These are phyloP conservation scores for Cyphellophora europaea DNA, from an alignment of 2,329 filamentous ascomycete species.

Conservation along the genomic window DNA sequence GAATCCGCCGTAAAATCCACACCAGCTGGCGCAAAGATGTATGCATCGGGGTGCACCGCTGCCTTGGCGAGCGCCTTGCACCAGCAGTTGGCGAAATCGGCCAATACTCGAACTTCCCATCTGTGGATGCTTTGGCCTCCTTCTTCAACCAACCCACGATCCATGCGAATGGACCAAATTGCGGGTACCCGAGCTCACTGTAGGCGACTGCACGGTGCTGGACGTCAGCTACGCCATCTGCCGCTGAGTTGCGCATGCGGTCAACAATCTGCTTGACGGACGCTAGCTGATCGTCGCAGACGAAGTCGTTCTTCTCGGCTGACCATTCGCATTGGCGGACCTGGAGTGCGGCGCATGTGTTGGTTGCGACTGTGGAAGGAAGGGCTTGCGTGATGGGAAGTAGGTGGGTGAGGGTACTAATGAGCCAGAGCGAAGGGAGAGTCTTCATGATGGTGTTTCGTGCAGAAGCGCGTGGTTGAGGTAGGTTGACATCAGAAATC, in stretches of 20 bases:
- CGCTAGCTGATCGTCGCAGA: background rate
- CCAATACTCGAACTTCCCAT: background rate
- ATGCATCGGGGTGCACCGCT: constrained; percentile 1
- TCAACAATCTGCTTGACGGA: background rate
- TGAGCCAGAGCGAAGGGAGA: too few relatives aligned
- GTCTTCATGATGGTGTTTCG: too few relatives aligned
- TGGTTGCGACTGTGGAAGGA: too few relatives aligned
- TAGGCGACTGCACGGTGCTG: background rate
- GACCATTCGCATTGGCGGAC: too few relatives aligned
- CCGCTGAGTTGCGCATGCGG: background rate
- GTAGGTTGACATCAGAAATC: too few relatives aligned
- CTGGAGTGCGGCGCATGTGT: too few relatives aligned
- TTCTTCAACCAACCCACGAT: background rate
- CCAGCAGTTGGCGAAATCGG: background rate
- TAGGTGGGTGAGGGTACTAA: too few relatives aligned
- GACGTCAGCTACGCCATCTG: background rate
- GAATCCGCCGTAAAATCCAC: background rate
- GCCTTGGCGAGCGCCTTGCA: constrained; percentile 2
- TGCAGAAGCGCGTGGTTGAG: too few relatives aligned
- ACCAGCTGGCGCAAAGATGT: constrained; percentile 2
- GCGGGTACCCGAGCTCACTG: background rate
- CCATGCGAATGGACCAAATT: background rate
- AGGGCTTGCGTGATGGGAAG: too few relatives aligned
- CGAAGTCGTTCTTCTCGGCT: background rate
- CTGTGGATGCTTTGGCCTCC: background rate